A percentile compares a stretch with the other conserved stretches of the same genome.
phyloP scores from a whole-genome alignment of 2,329 filamentous ascomycete species.

The Ophiostoma sp. region DNA sequence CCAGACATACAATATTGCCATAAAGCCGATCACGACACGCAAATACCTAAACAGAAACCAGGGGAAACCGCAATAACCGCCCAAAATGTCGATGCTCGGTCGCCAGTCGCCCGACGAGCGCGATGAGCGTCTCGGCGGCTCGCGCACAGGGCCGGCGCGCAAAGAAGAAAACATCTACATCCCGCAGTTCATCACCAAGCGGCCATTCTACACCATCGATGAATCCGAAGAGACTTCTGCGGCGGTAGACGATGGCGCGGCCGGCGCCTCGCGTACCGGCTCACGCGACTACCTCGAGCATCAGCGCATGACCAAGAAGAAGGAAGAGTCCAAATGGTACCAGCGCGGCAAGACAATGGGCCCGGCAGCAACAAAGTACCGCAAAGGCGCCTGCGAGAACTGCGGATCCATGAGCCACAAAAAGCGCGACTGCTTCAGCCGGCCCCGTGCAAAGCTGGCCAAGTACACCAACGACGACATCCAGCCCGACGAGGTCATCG shows the following conservation, averaged over 20 bases:
- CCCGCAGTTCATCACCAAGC: slow-evolving; percentile 94
- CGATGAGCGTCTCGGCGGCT: slow-evolving; percentile 28
- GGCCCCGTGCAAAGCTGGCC: slow-evolving; percentile 82
- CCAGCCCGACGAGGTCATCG: slow-evolving; percentile 80
- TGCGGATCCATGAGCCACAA: slow-evolving; percentile 97
- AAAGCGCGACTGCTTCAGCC: slow-evolving; percentile 83
- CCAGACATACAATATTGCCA: background rate
- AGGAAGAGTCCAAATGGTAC: slow-evolving; percentile 81
- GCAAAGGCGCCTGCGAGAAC: slow-evolving; percentile 97
- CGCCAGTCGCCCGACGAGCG: slow-evolving; percentile 29
- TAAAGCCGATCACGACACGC: background rate
- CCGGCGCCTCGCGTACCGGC: slow-evolving; percentile 13
- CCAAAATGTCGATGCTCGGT: slow-evolving; percentile 27
- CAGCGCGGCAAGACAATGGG: slow-evolving; percentile 79
- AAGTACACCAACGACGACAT: slow-evolving; percentile 92
- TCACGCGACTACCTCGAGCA: slow-evolving; percentile 77
- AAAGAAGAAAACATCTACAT: slow-evolving; percentile 99
- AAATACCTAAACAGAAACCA: background rate
- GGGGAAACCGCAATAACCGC: background rate
- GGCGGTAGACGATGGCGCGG: slow-evolving; percentile 7
- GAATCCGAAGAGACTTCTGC: slow-evolving; percentile 34
- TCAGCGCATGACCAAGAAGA: slow-evolving; percentile 77
- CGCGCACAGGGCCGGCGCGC: slow-evolving; percentile 25
- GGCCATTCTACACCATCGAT: slow-evolving; percentile 80
- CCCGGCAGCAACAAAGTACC: slow-evolving; percentile 89